Evolutionary conservation across 768 basidiomycete species (phyloP).

Genomic region (Lentinula raphanica): DNA sequence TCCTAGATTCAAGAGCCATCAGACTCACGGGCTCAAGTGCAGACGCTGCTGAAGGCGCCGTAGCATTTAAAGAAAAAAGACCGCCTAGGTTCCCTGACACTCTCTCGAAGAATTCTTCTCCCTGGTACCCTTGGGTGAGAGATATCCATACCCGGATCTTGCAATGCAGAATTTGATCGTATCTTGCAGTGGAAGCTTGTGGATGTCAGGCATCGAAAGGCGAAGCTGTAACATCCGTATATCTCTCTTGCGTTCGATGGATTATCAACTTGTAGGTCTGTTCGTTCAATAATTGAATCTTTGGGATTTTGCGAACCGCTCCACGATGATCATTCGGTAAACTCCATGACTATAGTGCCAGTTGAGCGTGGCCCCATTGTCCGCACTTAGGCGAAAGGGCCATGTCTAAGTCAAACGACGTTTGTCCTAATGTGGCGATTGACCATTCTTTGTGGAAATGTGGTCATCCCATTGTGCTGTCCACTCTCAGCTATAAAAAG

Average conservation of each 20-base stretch:
- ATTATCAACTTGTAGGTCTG: too few species aligned
- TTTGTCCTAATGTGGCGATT: background rate
- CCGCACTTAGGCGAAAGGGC: too few species aligned
- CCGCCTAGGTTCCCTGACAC: slow-evolving; percentile 39
- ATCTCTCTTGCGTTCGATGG: too few species aligned
- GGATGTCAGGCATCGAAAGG: slow-evolving; percentile 27
- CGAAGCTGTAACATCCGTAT: slow-evolving; percentile 24
- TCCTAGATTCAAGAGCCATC: slow-evolving; percentile 47
- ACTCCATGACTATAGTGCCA: too few species aligned
- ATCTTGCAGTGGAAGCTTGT: slow-evolving; percentile 31
- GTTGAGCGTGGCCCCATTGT: too few species aligned
- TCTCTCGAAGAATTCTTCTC: slow-evolving; percentile 32
- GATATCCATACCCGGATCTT: background rate
- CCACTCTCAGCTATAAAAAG: background rate
- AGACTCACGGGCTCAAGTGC: slow-evolving; percentile 29
- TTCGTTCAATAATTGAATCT: too few species aligned
- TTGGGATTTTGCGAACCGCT: too few species aligned
- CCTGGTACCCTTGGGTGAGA: slow-evolving; percentile 51
- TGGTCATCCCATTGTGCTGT: background rate
- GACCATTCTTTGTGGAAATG: background rate
- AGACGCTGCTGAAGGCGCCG: slow-evolving; percentile 44
- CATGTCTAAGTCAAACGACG: background rate
- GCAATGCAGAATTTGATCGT: background rate
- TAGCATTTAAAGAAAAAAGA: slow-evolving; percentile 45
- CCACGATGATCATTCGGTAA: too few species aligned